phyloP scores from a whole-genome alignment of 371 early-diverging fungal genomes.

The Mortierella sp. region DNA sequence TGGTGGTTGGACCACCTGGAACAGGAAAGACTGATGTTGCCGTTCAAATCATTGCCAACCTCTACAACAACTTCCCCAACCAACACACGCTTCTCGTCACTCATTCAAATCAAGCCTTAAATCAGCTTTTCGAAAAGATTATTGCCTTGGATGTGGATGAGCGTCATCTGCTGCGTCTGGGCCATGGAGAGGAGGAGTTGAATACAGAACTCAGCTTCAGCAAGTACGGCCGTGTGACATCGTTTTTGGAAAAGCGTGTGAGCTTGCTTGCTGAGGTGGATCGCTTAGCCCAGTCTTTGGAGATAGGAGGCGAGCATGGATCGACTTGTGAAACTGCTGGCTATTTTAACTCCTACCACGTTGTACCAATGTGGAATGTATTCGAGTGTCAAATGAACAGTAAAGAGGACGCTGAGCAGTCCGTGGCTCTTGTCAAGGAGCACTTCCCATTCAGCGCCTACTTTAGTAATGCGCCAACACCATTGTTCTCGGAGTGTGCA shows the following conservation, averaged over 20 bases:
- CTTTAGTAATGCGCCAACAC: conserved; percentile 82
- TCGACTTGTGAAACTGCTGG: conserved; percentile 94
- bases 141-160: conserved; percentile 89
- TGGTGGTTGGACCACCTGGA: conserved; percentile 97
- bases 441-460: conserved; percentile 87
- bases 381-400: conserved; percentile 60
- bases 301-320: conserved; percentile 88
- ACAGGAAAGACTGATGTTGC: conserved; percentile 98
- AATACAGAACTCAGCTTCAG: conserved; percentile 85
- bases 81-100: conserved; percentile 94
- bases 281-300: conserved; percentile 78
- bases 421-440: conserved; percentile 50
- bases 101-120: conserved; percentile 95
- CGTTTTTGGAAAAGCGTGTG: conserved; percentile 87
- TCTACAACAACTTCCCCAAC: conserved; percentile 90
- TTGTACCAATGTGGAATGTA: conserved; percentile 81
- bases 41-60: conserved; percentile 93
- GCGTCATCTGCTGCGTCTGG: conserved; percentile 92
- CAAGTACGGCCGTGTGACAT: conserved; percentile 93
- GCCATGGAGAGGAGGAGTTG: conserved; percentile 94
- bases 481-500: conserved; percentile 73
- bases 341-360: conserved; percentile 86
- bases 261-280: conserved; percentile 83
- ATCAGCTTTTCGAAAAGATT: conserved; percentile 96
- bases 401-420: conserved; percentile 20